Evolutionary conservation across 768 basidiomycete genomes (phyloP), one percentile per base, ranked within the genome.

Genomic region (Crassisporium funariophilum): DNA sequence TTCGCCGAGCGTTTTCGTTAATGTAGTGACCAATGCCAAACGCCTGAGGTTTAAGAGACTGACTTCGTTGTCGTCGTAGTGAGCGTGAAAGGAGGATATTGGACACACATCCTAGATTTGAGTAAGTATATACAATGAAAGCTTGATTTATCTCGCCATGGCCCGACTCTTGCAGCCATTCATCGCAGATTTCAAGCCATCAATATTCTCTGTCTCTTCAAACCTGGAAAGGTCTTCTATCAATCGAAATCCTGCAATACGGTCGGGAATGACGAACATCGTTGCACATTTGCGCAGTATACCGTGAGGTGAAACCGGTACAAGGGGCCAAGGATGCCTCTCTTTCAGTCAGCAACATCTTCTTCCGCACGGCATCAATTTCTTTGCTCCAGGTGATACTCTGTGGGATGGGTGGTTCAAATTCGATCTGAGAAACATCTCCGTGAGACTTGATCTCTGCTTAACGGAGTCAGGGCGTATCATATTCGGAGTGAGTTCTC

Each of bases 401-500:
- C 1, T 36, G 45, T 3, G 75, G 64, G 13, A 77, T 58, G 0
- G 75, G 75, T 2, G 76, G 56, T 33, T 66, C 66, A 0, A 77
- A 70, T 49, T 75, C 73, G 9, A 69, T 68, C 74, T 75, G 19
- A 13, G n/a, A 38, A 34, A n/a, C 5, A 20, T 8, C 10, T 8
- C 5, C 35, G 29, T 10, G 5, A 24, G 8, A 24, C 5, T 29
- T n/a, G 9, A 27, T 16, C 12, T 25, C 15, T 20, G 5, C 15
- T 15, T 1, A 24, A 31, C 16, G 13, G 13, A 17, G 43, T 13
- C 13, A 36, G 27, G 17, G 49, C 58, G 6, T 25, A 88, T 89
- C 90, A 95, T 92, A 53, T 78, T 83, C 12, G 83, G 65, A 0
- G 88, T 89, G 20, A 90, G 65, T 46, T 84, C 80, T 7, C 75